A percentile compares a stretch with the other conserved stretches of the same genome.
Conservation (phyloP, 345 rosid species). For the Melaleuca quinquenervia region DNA sequence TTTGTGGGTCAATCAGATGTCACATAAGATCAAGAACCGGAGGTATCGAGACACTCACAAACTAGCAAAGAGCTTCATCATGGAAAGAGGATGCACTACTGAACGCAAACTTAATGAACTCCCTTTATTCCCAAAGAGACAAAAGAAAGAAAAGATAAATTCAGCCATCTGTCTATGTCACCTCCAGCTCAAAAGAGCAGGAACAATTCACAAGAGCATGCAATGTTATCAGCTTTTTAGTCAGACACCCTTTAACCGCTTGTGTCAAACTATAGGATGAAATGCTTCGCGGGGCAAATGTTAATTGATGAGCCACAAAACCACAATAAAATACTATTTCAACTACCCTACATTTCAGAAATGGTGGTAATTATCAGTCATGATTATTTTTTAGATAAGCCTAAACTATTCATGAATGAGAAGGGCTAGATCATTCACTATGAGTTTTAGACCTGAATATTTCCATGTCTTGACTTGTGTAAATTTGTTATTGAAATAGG, state of each 20-base stretch:
- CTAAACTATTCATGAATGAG: too few relatives aligned
- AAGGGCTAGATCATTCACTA: not conserved
- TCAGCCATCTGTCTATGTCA: not conserved
- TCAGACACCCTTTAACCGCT: too few relatives aligned
- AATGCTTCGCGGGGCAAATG: too few relatives aligned
- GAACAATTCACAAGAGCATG: not conserved
- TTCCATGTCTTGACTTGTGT: not conserved
- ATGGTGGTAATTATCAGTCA: too few relatives aligned
- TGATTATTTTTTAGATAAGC: too few relatives aligned
- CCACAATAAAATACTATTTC: too few relatives aligned
- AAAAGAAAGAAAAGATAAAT: not conserved
- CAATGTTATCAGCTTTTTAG: not conserved
- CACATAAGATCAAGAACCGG: not conserved
- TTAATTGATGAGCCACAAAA: too few relatives aligned
- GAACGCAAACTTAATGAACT: not conserved
- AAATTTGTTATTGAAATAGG: not conserved
- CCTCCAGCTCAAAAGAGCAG: not conserved
- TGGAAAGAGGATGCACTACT: not conserved
- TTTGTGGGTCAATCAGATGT: not conserved
- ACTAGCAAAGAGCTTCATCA: too few relatives aligned
- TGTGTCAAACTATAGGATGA: too few relatives aligned
- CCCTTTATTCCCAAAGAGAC: not conserved
- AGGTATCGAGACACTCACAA: not conserved
- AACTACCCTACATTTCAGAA: too few relatives aligned
- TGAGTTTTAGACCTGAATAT: not conserved